Percentiles rank a stretch among this genome's conserved stretches.
These are phyloP conservation scores for Rhynchosporium secalis DNA, from an alignment of 2,329 filamentous ascomycete genomes.

Conservation along the genomic window DNA sequence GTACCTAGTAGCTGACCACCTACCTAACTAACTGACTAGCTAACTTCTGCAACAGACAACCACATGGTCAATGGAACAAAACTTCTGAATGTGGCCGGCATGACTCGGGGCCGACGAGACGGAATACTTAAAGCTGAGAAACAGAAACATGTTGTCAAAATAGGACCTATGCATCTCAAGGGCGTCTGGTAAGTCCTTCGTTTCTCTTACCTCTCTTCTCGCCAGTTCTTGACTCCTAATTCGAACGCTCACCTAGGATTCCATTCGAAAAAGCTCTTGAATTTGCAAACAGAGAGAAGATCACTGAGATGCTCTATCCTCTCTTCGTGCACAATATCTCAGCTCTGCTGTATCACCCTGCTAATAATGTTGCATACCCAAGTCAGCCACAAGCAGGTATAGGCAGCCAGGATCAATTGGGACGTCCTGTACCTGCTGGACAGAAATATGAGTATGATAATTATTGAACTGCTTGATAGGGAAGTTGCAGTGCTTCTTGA, in stretches of 20 bases:
- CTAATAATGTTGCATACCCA: constrained; percentile 56
- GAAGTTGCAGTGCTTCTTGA: not conserved
- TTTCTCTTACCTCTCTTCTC: not conserved
- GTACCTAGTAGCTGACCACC: no score
- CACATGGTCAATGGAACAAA: constrained; percentile 99
- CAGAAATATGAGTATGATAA: constrained; percentile 11
- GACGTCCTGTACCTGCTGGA: constrained; percentile 3
- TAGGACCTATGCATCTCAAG: constrained; percentile 97
- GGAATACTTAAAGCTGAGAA: constrained; percentile 98
- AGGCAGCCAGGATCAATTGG: not conserved
- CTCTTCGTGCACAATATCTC: constrained; percentile 97
- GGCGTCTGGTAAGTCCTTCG: constrained; percentile 76
- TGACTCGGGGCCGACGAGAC: constrained; percentile 92
- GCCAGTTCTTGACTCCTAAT: not conserved
- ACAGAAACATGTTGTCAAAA: constrained; percentile 93
- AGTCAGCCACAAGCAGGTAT: not conserved
- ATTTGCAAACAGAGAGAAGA: constrained; percentile 99
- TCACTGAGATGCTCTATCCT: constrained; percentile 89
- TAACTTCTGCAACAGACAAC: constrained; percentile 63
- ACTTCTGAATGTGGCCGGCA: constrained; percentile 90
- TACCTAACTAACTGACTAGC: not conserved
- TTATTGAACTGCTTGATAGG: not conserved
- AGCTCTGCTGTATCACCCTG: constrained; percentile 86
- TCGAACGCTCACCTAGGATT: constrained; percentile 61
- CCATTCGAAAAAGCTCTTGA: constrained; percentile 93